phyloP scores from a whole-genome alignment of 257 asterid species.

The Nicotiana otophora region DNA sequence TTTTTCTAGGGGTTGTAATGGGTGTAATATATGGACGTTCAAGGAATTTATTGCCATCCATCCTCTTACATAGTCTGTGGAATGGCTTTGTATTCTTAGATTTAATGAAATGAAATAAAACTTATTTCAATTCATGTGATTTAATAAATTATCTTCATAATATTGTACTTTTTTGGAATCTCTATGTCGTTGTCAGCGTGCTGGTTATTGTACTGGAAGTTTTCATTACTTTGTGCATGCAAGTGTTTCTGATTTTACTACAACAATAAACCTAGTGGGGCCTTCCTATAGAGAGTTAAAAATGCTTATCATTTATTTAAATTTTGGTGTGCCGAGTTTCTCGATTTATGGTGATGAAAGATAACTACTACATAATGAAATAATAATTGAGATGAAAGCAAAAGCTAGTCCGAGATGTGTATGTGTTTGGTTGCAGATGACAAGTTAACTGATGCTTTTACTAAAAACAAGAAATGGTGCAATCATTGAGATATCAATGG shows the following conservation, averaged over 20 bases:
- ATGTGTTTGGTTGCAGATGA: not conserved
- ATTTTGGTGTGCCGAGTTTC: too few relatives aligned
- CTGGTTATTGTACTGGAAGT: not conserved
- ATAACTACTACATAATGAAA: too few relatives aligned
- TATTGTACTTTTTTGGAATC: not conserved
- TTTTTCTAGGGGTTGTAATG: conserved; percentile 94
- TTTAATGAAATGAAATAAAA: conserved; percentile 50
- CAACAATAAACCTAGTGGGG: too few relatives aligned
- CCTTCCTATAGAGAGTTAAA: too few relatives aligned
- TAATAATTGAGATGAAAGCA: too few relatives aligned
- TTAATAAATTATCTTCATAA: not conserved
- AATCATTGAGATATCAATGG: not conserved
- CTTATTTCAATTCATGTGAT: not conserved
- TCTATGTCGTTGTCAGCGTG: not conserved
- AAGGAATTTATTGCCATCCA: conserved; percentile 74
- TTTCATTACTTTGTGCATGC: not conserved
- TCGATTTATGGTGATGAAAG: too few relatives aligned
- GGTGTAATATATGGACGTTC: conserved; percentile 81
- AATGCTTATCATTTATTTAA: too few relatives aligned
- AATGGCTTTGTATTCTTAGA: conserved; percentile 93
- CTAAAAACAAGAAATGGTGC: not conserved
- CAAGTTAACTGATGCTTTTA: not conserved
- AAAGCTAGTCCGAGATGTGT: too few relatives aligned
- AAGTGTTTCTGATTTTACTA: not conserved
- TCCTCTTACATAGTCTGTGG: conserved; percentile 92